Percentiles rank a stretch among this genome's conserved stretches.
Conservation (phyloP, 768 basidiomycete genomes). For the Cubamyces lactineus region DNA sequence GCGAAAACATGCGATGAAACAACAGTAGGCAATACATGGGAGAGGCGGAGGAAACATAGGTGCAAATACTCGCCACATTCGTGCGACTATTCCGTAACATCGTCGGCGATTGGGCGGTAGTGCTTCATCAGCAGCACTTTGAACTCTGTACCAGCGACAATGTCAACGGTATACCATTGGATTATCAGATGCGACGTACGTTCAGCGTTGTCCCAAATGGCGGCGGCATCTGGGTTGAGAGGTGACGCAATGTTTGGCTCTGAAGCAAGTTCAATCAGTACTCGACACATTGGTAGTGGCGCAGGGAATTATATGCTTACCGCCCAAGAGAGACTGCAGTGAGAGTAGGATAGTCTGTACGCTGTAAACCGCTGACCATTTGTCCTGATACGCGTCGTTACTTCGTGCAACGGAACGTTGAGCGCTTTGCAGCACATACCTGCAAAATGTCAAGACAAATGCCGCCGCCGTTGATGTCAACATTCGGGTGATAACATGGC, state of each 20-base stretch:
- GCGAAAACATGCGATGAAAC: constrained; percentile 24
- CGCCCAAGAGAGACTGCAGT: constrained; percentile 85
- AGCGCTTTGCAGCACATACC: constrained; percentile 41
- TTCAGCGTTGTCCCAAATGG: constrained; percentile 74
- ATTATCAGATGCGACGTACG: constrained; percentile 40
- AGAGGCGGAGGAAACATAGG: constrained; percentile 3
- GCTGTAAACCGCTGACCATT: constrained; percentile 93
- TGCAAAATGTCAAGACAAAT: constrained; percentile 91
- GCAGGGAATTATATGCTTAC: constrained; percentile 43
- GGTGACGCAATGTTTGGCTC: constrained; percentile 95
- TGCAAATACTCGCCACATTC: constrained; percentile 4
- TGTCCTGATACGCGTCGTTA: constrained; percentile 55
- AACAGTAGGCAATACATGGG: constrained; percentile 21
- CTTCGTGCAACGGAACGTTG: neutral
- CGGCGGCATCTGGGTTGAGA: constrained; percentile 84
- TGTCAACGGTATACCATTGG: no score
- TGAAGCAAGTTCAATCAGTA: constrained; percentile 33
- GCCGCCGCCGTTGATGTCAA: constrained; percentile 74
- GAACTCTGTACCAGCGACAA: constrained; percentile 51
- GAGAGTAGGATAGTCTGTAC: constrained; percentile 90
- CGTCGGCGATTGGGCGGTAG: constrained; percentile 58
- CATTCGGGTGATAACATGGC: constrained; percentile 91
- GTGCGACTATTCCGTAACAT: constrained; percentile 32
- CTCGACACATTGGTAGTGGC: neutral
- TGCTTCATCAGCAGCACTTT: constrained; percentile 72